Evolutionary conservation across 495 filamentous ascomycete genomes (phyloP).

Genomic region (Thermochaetoides thermophila): DNA sequence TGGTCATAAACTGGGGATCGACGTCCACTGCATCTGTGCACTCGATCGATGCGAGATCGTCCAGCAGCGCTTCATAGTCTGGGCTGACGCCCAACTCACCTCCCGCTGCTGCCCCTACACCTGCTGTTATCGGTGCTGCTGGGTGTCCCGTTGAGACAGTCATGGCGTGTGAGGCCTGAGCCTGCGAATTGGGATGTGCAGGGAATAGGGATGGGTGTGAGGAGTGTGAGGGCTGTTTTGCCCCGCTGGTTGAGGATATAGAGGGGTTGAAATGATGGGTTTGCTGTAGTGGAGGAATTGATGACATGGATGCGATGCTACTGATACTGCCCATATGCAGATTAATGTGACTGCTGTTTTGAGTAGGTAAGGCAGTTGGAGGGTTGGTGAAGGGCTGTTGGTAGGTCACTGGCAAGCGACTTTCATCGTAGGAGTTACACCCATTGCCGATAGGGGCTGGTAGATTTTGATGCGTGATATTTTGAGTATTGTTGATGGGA

Average conservation of each 20-base stretch:
- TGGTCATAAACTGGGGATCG: conserved; percentile 31
- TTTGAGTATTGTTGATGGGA: neutral
- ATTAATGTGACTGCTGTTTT: neutral
- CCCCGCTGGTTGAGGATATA: too few relatives aligned
- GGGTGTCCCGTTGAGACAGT: too few relatives aligned
- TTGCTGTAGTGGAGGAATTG: conserved; percentile 3
- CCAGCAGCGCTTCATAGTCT: conserved; percentile 45
- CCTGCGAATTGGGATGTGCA: too few relatives aligned
- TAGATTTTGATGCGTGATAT: neutral
- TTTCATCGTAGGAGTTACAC: neutral
- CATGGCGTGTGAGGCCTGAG: too few relatives aligned
- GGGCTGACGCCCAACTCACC: conserved; percentile 5
- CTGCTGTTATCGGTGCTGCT: too few relatives aligned
- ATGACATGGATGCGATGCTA: neutral
- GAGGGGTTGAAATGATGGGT: too few relatives aligned
- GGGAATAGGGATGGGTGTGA: conserved; percentile 3
- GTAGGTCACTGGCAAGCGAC: neutral
- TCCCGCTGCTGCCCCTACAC: too few relatives aligned
- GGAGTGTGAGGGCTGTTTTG: conserved; percentile 12
- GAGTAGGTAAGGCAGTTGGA: neutral
- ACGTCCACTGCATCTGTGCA: conserved; percentile 38
- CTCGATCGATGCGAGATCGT: conserved; percentile 49
- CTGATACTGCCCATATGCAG: neutral
- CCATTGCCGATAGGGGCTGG: neutral
- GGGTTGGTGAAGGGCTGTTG: neutral